Percentiles rank a stretch among this genome's conserved stretches.
Evolutionary conservation across 179 eudicot species (phyloP).

Genomic region (Silene coronaria): DNA sequence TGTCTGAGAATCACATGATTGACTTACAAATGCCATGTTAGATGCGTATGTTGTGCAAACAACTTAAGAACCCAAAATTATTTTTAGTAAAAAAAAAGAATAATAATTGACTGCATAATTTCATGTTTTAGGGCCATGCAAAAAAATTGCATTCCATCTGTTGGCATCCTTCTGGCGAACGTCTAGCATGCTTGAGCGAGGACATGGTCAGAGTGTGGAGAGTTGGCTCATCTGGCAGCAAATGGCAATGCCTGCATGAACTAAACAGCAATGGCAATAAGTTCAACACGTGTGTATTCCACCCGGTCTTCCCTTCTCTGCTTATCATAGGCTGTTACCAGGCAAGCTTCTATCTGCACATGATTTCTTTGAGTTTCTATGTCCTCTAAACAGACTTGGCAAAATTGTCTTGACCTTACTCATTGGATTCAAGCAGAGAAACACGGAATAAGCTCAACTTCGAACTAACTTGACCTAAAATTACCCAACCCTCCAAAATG

Average conservation of each 20-base stretch:
- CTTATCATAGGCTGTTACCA: slow-evolving; percentile 51
- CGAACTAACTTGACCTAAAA: too few species aligned
- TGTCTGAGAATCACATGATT: slow-evolving; percentile 1
- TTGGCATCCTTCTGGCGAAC: slow-evolving; percentile 54
- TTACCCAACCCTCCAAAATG: too few species aligned
- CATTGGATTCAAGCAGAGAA: too few species aligned
- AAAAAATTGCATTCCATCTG: slow-evolving; percentile 35
- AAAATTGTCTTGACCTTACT: too few species aligned
- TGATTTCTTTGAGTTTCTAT: too few species aligned
- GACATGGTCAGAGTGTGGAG: slow-evolving; percentile 47
- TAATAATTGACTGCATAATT: slow-evolving; percentile 6
- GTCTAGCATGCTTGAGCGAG: slow-evolving; percentile 47
- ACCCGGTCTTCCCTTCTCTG: slow-evolving; percentile 38
- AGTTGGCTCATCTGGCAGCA: slow-evolving; percentile 31
- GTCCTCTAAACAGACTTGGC: too few species aligned
- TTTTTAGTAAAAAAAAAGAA: not conserved
- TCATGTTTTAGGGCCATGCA: slow-evolving; percentile 38
- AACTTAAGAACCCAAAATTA: not conserved
- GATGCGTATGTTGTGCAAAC: not conserved
- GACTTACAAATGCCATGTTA: not conserved
- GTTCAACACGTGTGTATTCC: slow-evolving; percentile 49
- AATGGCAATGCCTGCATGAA: slow-evolving; percentile 41
- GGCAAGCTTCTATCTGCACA: slow-evolving; percentile 31
- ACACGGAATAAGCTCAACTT: too few species aligned
- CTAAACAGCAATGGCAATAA: slow-evolving; percentile 40